Base-by-base conservation (phyloP, 345 rosid species). In the Salix caprea region DNA sequence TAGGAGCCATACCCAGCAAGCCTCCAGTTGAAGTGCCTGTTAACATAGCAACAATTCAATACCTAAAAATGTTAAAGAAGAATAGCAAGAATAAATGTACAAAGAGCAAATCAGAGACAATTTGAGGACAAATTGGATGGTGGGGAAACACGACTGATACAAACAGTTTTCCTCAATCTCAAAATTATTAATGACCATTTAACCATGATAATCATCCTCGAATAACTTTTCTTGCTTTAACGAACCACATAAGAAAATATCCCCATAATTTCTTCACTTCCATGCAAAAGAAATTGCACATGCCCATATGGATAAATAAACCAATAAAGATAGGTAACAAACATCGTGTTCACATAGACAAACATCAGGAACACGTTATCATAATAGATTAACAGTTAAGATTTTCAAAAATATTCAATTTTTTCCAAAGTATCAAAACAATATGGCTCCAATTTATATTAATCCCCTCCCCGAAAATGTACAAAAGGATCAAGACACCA, bases 11-110 rank as follows among this genome's bases (percentile, higher is more conserved):
- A 81, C 96, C 98, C 70, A 92, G 82, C 26, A 93, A 37, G 56
- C 98, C 97, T 30, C 92, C 91, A 19, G 84, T 82, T 62, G 98
- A 82, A 80, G 94, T 81, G 76, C 97, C 98, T 91, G 84, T 62
- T 5, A 19, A 82, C 71, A 75, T 4, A 26, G 80, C 34, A 70
- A 64, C 24, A 77, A 65, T 28, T 60, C 44, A 78, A 52, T 8
- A 40, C 44, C 24, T 46, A 37, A 61, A 39, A 60, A 26, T 65
- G 36, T 23, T 50, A 70, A n/a, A 28, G 42, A n/a, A n/a, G 14
- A 76, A 69, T 4, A 28, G 37, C 6, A 24, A 3, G 73, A 13
- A 15, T 23, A 5, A 23, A 11, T 44, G 44, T 69, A 26, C 11
- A n/a, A 39, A 67, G 28, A 21, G 7, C 39, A 50, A 32, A 32